Conservation (phyloP, 2,329 filamentous ascomycete genomes). For the Monosporascus sp. region DNA sequence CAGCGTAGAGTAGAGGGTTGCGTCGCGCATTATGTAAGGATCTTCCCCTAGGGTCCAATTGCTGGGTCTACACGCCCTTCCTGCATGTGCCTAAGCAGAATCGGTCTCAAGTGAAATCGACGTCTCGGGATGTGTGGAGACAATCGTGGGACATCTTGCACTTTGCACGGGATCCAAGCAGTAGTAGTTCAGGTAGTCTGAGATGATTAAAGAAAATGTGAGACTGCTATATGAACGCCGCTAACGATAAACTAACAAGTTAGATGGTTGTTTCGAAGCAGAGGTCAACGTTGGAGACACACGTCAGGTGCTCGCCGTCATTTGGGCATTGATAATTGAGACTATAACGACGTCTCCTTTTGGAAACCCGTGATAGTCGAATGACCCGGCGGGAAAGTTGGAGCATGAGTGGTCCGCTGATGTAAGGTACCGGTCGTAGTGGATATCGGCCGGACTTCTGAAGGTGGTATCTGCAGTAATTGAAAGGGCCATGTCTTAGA, state of each 20-base stretch:
- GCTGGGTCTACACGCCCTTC: not conserved
- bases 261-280: slow-evolving; percentile 8
- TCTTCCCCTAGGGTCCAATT: not conserved
- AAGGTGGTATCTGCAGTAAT: not conserved
- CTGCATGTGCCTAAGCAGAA: not conserved
- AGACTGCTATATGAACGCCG: slow-evolving; percentile 9
- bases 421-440: slow-evolving; percentile 26
- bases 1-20: too few species aligned
- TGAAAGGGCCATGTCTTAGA: slow-evolving; percentile 12
- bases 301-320: slow-evolving; percentile 14
- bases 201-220: slow-evolving; percentile 3
- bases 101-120: not conserved
- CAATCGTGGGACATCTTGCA: not conserved
- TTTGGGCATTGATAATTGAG: slow-evolving; percentile 12
- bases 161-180: not conserved
- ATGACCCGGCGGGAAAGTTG: slow-evolving; percentile 18
- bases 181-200: not conserved
- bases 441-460: slow-evolving; percentile 11
- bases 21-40: not conserved
- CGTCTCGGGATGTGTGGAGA: not conserved
- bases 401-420: slow-evolving; percentile 20
- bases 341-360: slow-evolving; percentile 12
- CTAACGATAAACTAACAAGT: slow-evolving; percentile 11
- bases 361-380: slow-evolving; percentile 18
- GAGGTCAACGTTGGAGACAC: not conserved